Base-by-base conservation (phyloP, 2,329 filamentous ascomycete species). In the Calycina marina region DNA sequence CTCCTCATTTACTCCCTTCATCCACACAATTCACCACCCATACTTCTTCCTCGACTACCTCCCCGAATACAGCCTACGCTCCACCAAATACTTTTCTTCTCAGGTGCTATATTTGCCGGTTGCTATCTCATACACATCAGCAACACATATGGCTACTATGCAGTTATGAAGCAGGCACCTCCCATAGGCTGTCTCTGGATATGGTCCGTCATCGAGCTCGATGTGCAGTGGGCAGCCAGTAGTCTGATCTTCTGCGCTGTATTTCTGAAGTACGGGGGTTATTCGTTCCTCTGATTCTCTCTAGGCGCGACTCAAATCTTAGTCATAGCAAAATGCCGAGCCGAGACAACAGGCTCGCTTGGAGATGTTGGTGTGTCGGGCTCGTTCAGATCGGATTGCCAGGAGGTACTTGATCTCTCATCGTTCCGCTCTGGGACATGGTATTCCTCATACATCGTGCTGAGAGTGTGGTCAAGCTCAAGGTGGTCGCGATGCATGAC, bases 131-230 rank as follows among this genome's bases (percentile, higher is more conserved):
- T 96, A 30, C 64, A 81, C 44, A 72, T 86, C 32, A 84, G 80
- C 15, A 96, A 94, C 49, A 67, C 63, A 17, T 71, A 75, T 42
- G 72, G 77, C 4, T 96, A 94, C 49, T 73, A 92, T 45, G 79
- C 80, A 5, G 75, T 93, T 13, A 86, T 96, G 83, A 92, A 93
- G 60, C 75, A 73, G 41, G 80, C 85, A 0, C 90, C 90, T n/a
- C 76, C 85, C 4, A 55, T 94, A 10, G 90, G 84, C 0, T 88
- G 82, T 25, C 55, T 96, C 12, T 96, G 88, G 86, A 69, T 96
- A 4, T 96, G 88, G 85, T 74, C 79, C 18, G 77, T 96, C 14
- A 67, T 96, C 28, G 90, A 98, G 59, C 67, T 94, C 57, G 68
- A 83, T 34, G 60, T 93, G 25, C 49, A 63, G 0, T 74, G 69